phyloP scores from a whole-genome alignment of 2,329 filamentous ascomycete species.

The Exophiala sp. region DNA sequence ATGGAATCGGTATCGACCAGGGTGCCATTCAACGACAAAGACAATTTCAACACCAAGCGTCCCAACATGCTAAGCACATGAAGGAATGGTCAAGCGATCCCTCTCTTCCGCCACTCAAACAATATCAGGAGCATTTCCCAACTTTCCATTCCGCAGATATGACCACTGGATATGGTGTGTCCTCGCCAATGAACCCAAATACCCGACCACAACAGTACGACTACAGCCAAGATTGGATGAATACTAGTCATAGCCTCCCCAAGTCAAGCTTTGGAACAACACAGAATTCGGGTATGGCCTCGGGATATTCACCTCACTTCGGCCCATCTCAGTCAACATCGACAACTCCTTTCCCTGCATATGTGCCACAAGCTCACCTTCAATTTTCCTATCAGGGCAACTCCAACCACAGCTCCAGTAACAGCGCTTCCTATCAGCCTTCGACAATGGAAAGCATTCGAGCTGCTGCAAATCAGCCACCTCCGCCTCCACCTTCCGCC shows the following conservation, averaged over 20 bases:
- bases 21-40: slow-evolving; percentile 26
- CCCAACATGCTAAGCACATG: slow-evolving; percentile 28
- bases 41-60: slow-evolving; percentile 27
- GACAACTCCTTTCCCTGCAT: slow-evolving; percentile 14
- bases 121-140: slow-evolving; percentile 18
- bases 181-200: slow-evolving; percentile 16
- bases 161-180: slow-evolving; percentile 6
- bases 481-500: slow-evolving; percentile 26
- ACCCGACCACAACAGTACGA: slow-evolving; percentile 20
- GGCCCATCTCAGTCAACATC: slow-evolving; percentile 8
- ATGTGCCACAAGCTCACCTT: slow-evolving; percentile 20
- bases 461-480: slow-evolving; percentile 23
- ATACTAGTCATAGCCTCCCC: slow-evolving; percentile 5
- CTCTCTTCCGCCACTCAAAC: slow-evolving; percentile 21
- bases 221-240: slow-evolving; percentile 28
- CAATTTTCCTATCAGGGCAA: slow-evolving; percentile 18
- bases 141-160: slow-evolving; percentile 10
- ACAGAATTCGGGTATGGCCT: slow-evolving; percentile 15
- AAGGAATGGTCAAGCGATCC: slow-evolving; percentile 24
- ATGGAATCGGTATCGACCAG: slow-evolving; percentile 26
- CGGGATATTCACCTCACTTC: slow-evolving; percentile 13
- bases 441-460: slow-evolving; percentile 23
- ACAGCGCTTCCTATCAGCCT: slow-evolving; percentile 13
- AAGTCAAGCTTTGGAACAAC: slow-evolving; percentile 8
- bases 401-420: background rate